phyloP scores from a whole-genome alignment of 2,329 filamentous ascomycete genomes.

The Cordyceps tenuipes region DNA sequence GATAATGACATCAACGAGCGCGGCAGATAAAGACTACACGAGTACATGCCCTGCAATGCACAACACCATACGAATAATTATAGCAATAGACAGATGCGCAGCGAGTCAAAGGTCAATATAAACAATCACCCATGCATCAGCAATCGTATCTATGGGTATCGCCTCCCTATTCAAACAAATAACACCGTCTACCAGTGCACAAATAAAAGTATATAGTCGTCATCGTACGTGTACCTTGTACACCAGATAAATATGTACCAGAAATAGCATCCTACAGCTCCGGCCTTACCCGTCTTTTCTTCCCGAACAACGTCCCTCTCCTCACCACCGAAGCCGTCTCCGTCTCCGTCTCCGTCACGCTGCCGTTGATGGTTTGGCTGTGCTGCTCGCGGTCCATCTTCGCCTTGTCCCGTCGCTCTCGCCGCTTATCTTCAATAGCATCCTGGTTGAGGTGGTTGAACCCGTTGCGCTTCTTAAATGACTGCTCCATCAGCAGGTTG shows the following conservation, averaged over 20 bases:
- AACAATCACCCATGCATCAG: neutral
- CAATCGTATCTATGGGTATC: slow-evolving; percentile 11
- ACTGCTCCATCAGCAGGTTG: slow-evolving; percentile 73
- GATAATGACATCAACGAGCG: neutral
- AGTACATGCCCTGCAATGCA: no score
- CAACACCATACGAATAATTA: no score
- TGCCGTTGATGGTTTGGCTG: slow-evolving; percentile 21
- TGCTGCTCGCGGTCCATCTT: slow-evolving; percentile 31
- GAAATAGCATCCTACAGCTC: neutral
- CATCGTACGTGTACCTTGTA: slow-evolving; percentile 8
- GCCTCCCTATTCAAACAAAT: slow-evolving; percentile 16
- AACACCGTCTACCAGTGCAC: slow-evolving; percentile 5
- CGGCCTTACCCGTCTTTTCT: slow-evolving; percentile 27
- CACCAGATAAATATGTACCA: slow-evolving; percentile 10
- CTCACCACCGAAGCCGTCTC: slow-evolving; percentile 16
- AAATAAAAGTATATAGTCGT: slow-evolving; percentile 11
- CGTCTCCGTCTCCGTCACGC: slow-evolving; percentile 25
- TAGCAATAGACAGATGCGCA: no score
- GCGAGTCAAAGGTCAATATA: neutral
- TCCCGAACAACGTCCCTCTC: slow-evolving; percentile 36
- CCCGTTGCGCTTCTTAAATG: slow-evolving; percentile 70
- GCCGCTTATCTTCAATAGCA: slow-evolving; percentile 66
- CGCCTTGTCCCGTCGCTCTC: slow-evolving; percentile 53
- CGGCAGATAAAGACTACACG: neutral
- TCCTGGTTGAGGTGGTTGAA: slow-evolving; percentile 77